These are phyloP conservation scores for Aspergillus ostianus DNA, from an alignment of 495 filamentous ascomycete species.

Conservation along the genomic window DNA sequence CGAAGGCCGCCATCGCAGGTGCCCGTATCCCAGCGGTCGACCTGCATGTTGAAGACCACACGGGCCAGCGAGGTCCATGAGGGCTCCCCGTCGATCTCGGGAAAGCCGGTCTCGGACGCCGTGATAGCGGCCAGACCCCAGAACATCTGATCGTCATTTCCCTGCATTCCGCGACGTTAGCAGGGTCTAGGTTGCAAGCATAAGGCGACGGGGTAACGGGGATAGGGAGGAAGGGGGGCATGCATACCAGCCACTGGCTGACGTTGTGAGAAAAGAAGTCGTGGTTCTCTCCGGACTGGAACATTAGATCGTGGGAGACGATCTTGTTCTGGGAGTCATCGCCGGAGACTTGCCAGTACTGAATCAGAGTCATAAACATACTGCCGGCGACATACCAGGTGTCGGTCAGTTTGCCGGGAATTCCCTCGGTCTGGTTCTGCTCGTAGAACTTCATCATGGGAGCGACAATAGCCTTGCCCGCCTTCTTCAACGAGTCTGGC, in stretches of 20 bases:
- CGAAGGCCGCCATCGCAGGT: constrained; percentile 46
- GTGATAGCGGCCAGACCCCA: constrained; percentile 53
- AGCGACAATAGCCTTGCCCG: constrained; percentile 20
- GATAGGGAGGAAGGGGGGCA: background rate
- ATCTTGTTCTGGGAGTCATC: constrained; percentile 44
- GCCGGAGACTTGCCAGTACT: constrained; percentile 52
- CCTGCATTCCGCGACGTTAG: constrained; percentile 18
- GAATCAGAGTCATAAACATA: constrained; percentile 46
- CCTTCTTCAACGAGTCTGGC: constrained; percentile 21
- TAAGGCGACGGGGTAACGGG: too few relatives aligned
- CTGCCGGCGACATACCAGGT: constrained; percentile 51
- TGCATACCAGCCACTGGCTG: constrained; percentile 29
- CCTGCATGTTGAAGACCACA: constrained; percentile 69
- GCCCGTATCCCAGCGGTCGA: constrained; percentile 41
- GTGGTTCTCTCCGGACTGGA: constrained; percentile 41
- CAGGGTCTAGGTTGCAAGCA: too few relatives aligned
- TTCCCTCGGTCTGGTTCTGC: constrained; percentile 37
- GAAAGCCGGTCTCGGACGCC: constrained; percentile 46
- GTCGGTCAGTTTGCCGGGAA: constrained; percentile 38
- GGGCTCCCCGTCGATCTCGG: constrained; percentile 46
- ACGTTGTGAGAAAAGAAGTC: constrained; percentile 40
- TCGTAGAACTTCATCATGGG: constrained; percentile 51
- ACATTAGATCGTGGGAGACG: constrained; percentile 41
- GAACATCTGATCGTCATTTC: constrained; percentile 54
- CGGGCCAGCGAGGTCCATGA: constrained; percentile 70